phyloP scores from a whole-genome alignment of 441 rosid species.

The Manihot esculenta region DNA sequence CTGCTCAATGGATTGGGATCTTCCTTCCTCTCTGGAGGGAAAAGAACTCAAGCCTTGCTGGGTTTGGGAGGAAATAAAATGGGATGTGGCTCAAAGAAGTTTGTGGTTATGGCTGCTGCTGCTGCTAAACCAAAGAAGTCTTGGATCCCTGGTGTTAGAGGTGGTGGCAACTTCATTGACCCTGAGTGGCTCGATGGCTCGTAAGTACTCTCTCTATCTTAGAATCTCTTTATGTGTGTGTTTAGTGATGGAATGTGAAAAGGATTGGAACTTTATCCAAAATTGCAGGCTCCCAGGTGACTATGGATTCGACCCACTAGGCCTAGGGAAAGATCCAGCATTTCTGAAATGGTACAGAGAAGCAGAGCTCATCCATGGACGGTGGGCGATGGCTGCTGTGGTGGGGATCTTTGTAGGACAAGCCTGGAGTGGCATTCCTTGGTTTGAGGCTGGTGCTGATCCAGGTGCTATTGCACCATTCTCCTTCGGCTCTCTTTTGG shows the following conservation, averaged over 20 bases:
- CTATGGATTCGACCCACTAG: slow-evolving; percentile 89
- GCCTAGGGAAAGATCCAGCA: slow-evolving; percentile 91
- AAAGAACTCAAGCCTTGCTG: slow-evolving; percentile 39
- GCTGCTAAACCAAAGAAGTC: slow-evolving; percentile 62
- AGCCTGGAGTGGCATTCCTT: slow-evolving; percentile 90
- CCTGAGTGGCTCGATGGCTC: slow-evolving; percentile 99
- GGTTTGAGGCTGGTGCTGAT: slow-evolving; percentile 97
- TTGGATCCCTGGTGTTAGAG: slow-evolving; percentile 87
- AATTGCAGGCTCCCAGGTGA: slow-evolving; percentile 87
- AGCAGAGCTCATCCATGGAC: slow-evolving; percentile 93
- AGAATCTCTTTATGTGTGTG: too few species aligned
- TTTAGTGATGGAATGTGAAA: too few species aligned
- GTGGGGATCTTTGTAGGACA: slow-evolving; percentile 91
- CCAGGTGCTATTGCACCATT: slow-evolving; percentile 83
- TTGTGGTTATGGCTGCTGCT: slow-evolving; percentile 52
- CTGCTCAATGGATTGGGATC: slow-evolving; percentile 79
- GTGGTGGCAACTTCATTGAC: slow-evolving; percentile 80
- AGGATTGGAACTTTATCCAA: neutral
- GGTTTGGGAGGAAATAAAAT: slow-evolving; percentile 27
- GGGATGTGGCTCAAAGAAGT: slow-evolving; percentile 35
- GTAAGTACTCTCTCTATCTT: slow-evolving; percentile 43
- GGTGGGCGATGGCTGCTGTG: slow-evolving; percentile 97
- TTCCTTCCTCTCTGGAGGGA: slow-evolving; percentile 60
- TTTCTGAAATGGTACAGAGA: slow-evolving; percentile 94
- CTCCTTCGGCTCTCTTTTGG: slow-evolving; percentile 81